Evolutionary conservation across 257 asterid species (phyloP).

Genomic region (Fraxinus anomala): DNA sequence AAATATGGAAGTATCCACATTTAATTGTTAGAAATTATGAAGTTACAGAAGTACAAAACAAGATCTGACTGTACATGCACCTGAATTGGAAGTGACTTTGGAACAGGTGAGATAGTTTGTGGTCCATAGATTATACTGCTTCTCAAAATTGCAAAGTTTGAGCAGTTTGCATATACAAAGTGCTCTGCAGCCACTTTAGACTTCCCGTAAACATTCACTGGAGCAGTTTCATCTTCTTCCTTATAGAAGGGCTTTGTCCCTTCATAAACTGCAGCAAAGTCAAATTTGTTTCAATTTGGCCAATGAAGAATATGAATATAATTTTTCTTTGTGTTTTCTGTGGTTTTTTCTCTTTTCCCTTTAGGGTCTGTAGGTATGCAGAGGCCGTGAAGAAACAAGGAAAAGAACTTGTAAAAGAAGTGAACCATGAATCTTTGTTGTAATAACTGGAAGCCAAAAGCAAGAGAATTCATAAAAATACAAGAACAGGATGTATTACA

Average conservation of each 20-base stretch:
- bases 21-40: not conserved
- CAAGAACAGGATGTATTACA: not conserved
- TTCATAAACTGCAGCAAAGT: conserved; percentile 69
- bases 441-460: not conserved
- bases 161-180: conserved; percentile 55
- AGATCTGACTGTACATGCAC: conserved; percentile 35
- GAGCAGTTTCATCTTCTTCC: conserved; percentile 85
- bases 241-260: conserved; percentile 85
- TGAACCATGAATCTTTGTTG: not conserved
- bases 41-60: conserved; percentile 20
- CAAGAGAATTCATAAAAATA: conserved; percentile 11
- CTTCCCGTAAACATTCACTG: conserved; percentile 91
- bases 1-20: conserved; percentile 3
- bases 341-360: not conserved
- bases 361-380: not conserved
- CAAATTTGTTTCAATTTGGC: conserved; percentile 23
- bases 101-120: conserved; percentile 79
- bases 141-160: conserved; percentile 78
- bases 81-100: conserved; percentile 95
- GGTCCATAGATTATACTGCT: conserved; percentile 97
- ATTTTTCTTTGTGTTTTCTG: not conserved
- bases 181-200: conserved; percentile 88
- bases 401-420: conserved; percentile 7
- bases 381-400: not conserved
- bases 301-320: not conserved